Evolutionary conservation across 73 alveolate genomes (phyloP).

Genomic region (Stentor coeruleus): DNA sequence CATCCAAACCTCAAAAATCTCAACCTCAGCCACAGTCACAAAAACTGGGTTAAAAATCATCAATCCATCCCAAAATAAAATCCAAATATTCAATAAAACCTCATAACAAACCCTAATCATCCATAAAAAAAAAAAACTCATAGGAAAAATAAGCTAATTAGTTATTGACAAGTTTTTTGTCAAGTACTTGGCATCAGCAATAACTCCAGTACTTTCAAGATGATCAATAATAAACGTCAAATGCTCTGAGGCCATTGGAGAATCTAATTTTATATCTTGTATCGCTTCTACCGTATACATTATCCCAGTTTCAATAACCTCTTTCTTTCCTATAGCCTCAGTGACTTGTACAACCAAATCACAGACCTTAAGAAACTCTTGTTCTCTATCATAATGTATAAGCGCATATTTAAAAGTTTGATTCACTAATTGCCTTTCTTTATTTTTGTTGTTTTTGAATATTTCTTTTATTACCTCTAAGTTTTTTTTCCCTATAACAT

Average conservation of each 20-base stretch:
- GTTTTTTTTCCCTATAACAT: background rate
- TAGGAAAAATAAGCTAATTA: too few species aligned
- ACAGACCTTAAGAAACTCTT: background rate
- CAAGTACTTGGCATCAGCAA: background rate
- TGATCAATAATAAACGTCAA: background rate
- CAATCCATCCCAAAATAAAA: too few species aligned
- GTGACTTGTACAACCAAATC: background rate
- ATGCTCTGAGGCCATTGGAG: background rate
- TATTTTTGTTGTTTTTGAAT: background rate
- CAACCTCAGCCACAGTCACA: too few species aligned
- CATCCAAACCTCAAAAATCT: too few species aligned
- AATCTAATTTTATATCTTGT: background rate
- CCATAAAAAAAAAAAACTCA: too few species aligned
- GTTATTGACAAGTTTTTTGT: too few species aligned
- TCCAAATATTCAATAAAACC: too few species aligned
- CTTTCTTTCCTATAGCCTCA: background rate
- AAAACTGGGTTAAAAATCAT: too few species aligned
- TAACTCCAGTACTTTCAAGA: background rate
- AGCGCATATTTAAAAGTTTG: background rate
- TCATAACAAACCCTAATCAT: too few species aligned
- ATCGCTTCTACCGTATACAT: background rate
- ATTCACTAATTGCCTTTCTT: background rate
- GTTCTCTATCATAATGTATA: background rate
- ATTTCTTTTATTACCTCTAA: background rate
- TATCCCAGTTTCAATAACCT: background rate